Evolutionary conservation across 257 asterid species (phyloP).

Genomic region (Solanum sejunctum): DNA sequence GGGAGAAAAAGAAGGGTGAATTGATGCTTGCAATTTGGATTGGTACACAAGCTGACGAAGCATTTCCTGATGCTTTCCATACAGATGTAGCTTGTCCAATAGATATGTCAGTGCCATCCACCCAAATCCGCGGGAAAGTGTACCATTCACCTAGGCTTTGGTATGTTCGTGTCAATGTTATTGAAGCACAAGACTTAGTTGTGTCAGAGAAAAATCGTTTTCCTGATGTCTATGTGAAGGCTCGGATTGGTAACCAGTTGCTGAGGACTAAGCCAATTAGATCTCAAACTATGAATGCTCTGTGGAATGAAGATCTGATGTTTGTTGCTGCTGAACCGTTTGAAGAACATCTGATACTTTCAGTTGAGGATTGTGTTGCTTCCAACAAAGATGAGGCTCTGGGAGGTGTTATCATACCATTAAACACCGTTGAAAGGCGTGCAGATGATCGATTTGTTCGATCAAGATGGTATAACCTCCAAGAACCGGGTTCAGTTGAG

Average conservation of each 20-base stretch:
- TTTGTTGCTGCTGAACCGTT: slow-evolving; percentile 92
- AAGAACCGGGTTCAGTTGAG: slow-evolving; percentile 27
- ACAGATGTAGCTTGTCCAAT: slow-evolving; percentile 47
- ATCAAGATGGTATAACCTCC: slow-evolving; percentile 63
- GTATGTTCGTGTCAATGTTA: slow-evolving; percentile 73
- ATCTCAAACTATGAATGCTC: slow-evolving; percentile 38
- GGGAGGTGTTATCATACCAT: slow-evolving; percentile 53
- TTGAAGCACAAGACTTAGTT: slow-evolving; percentile 81
- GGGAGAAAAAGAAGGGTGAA: slow-evolving; percentile 61
- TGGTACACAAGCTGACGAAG: slow-evolving; percentile 96
- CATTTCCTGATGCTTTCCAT: slow-evolving; percentile 94
- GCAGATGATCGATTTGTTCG: slow-evolving; percentile 52
- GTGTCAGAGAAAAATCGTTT: slow-evolving; percentile 38
- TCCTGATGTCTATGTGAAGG: slow-evolving; percentile 54
- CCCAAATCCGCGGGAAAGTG: slow-evolving; percentile 72
- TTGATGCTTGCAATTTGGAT: slow-evolving; percentile 90
- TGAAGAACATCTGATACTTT: slow-evolving; percentile 54
- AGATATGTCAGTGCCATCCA: slow-evolving; percentile 32
- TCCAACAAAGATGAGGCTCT: slow-evolving; percentile 58
- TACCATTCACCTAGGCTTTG: slow-evolving; percentile 80
- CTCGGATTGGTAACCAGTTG: slow-evolving; percentile 63
- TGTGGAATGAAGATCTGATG: slow-evolving; percentile 87
- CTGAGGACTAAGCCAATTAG: slow-evolving; percentile 49
- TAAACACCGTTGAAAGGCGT: slow-evolving; percentile 51
- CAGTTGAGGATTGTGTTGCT: slow-evolving; percentile 70